phyloP scores from a whole-genome alignment of 2,329 filamentous ascomycete genomes.

The Esteya vermicola region DNA sequence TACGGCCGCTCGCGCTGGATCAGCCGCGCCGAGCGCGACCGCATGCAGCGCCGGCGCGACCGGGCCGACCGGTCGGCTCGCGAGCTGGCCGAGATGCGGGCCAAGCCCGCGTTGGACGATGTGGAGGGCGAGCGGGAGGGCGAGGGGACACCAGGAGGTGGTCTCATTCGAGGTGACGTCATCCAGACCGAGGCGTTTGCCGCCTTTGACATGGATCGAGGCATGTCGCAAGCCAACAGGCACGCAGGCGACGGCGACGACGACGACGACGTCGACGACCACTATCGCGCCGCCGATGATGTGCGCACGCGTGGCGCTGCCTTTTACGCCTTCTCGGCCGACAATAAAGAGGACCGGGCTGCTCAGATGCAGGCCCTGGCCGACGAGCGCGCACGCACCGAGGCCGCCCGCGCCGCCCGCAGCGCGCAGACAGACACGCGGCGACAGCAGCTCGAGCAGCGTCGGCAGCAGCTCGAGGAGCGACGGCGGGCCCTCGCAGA shows the following conservation, averaged over 20 bases:
- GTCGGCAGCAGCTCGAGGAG: background rate
- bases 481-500: slow-evolving; percentile 15
- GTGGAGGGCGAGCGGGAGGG: background rate
- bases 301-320: slow-evolving; percentile 77
- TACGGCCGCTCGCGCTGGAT: slow-evolving; percentile 72
- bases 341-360: slow-evolving; percentile 53
- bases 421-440: slow-evolving; percentile 44
- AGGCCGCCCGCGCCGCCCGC: slow-evolving; percentile 41
- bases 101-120: slow-evolving; percentile 47
- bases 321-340: slow-evolving; percentile 78
- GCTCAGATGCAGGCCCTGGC: slow-evolving; percentile 64
- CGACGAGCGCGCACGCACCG: slow-evolving; percentile 53
- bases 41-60: slow-evolving; percentile 43
- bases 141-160: no score
- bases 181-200: slow-evolving; percentile 70
- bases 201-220: slow-evolving; percentile 58
- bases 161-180: slow-evolving; percentile 72
- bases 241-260: background rate
- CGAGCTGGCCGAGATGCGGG: slow-evolving; percentile 55
- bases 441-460: slow-evolving; percentile 46
- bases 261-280: slow-evolving; percentile 33
- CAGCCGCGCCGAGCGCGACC: slow-evolving; percentile 53
- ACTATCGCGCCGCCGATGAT: slow-evolving; percentile 79
- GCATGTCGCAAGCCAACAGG: slow-evolving; percentile 50
- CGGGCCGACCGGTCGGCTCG: slow-evolving; percentile 32